Percentiles rank a stretch among this genome's conserved stretches.
These are phyloP conservation scores for Spathaspora gorwiae DNA, from an alignment of 805 yeast genomes.

Conservation along the genomic window DNA sequence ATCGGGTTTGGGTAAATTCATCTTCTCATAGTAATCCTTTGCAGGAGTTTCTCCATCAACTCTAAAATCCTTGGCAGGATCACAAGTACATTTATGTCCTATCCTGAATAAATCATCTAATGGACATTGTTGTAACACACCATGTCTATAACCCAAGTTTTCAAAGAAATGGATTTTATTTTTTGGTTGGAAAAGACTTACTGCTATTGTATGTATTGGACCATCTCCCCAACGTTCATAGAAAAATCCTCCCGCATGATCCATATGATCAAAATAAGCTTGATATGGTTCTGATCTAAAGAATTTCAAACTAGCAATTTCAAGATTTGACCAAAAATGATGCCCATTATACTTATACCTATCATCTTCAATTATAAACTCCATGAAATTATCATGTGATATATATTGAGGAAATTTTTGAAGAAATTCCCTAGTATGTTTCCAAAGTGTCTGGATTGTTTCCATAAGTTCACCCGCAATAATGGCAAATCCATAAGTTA, in stretches of 20 bases:
- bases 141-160: constrained; percentile 81
- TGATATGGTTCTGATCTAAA: constrained; percentile 72
- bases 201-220: constrained; percentile 87
- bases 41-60: constrained; percentile 4
- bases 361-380: constrained; percentile 62
- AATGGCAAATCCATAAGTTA: constrained; percentile 85
- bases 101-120: constrained; percentile 51
- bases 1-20: too few species aligned
- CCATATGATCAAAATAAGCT: constrained; percentile 69
- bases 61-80: constrained; percentile 60
- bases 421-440: constrained; percentile 64
- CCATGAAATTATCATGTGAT: constrained; percentile 61
- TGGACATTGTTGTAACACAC: constrained; percentile 79
- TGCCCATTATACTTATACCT: constrained; percentile 74
- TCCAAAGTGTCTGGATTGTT: constrained; percentile 86
- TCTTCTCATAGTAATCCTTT: too few species aligned
- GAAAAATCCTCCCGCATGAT: constrained; percentile 84
- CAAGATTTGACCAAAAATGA: constrained; percentile 91
- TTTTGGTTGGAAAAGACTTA: constrained; percentile 67
- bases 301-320: constrained; percentile 67
- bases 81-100: constrained; percentile 65
- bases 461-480: constrained; percentile 75
- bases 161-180: constrained; percentile 71
- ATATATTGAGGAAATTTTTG: constrained; percentile 55
- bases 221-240: constrained; percentile 96